Evolutionary conservation across 345 rosid genomes (phyloP).

Genomic region (Lepidium africanum): DNA sequence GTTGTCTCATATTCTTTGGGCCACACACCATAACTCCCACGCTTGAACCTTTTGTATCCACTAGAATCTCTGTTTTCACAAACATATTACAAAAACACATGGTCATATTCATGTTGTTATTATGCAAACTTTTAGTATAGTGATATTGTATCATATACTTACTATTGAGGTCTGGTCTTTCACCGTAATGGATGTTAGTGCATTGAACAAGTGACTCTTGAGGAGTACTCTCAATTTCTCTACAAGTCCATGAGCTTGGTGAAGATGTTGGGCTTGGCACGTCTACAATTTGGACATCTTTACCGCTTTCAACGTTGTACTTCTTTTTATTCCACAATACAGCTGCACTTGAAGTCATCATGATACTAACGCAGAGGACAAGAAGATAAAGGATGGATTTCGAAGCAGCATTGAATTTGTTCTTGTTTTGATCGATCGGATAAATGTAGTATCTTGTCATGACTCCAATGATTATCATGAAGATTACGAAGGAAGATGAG

Average conservation of each 20-base stretch:
- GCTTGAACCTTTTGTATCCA: slow-evolving; percentile 44
- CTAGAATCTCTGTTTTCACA: slow-evolving; percentile 35
- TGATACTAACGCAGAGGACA: slow-evolving; percentile 42
- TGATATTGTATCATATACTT: not conserved
- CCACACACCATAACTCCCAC: slow-evolving; percentile 78
- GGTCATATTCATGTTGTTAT: not conserved
- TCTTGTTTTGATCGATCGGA: slow-evolving; percentile 43
- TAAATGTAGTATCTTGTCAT: slow-evolving; percentile 53
- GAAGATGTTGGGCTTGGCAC: slow-evolving; percentile 28
- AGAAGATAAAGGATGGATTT: slow-evolving; percentile 39
- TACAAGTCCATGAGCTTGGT: slow-evolving; percentile 18
- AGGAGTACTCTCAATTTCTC: slow-evolving; percentile 70
- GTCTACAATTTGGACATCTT: slow-evolving; percentile 37
- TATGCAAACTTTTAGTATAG: not conserved
- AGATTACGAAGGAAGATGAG: slow-evolving; percentile 47
- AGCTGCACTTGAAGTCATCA: slow-evolving; percentile 40
- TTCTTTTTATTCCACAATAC: slow-evolving; percentile 57
- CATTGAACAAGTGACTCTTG: slow-evolving; percentile 41
- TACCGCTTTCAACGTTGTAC: slow-evolving; percentile 21
- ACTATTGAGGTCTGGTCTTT: slow-evolving; percentile 69
- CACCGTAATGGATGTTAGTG: slow-evolving; percentile 47
- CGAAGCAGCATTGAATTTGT: slow-evolving; percentile 19
- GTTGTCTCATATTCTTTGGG: slow-evolving; percentile 63
- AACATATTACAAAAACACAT: not conserved
- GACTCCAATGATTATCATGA: slow-evolving; percentile 49